These are phyloP conservation scores for Trifolium fragiferum DNA, from an alignment of 306 rosid genomes.

Conservation along the genomic window DNA sequence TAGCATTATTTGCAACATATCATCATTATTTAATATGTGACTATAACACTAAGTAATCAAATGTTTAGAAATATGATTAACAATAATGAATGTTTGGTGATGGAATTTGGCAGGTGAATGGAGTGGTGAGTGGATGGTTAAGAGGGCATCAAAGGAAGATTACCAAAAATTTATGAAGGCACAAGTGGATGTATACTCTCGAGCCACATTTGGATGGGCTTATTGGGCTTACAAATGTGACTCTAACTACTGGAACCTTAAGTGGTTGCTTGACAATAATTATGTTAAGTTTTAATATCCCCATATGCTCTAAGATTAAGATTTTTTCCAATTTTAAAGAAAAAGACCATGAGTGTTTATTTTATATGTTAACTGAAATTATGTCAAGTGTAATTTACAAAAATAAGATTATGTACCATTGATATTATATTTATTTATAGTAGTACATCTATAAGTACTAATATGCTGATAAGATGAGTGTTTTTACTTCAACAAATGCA, in stretches of 20 bases:
- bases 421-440: not conserved
- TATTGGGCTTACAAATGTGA: slow-evolving; percentile 66
- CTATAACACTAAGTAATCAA: not conserved
- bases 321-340: not conserved
- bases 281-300: slow-evolving; percentile 26
- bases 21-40: not conserved
- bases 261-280: slow-evolving; percentile 60
- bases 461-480: too few relatives aligned
- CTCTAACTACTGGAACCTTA: slow-evolving; percentile 52
- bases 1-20: too few relatives aligned
- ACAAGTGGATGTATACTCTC: slow-evolving; percentile 54
- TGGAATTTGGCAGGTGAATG: slow-evolving; percentile 60
- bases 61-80: too few relatives aligned
- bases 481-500: too few relatives aligned
- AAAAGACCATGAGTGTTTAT: not conserved
- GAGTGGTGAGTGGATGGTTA: slow-evolving; percentile 54
- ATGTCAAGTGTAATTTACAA: not conserved
- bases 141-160: slow-evolving; percentile 49
- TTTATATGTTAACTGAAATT: not conserved
- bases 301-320: not conserved
- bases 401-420: not conserved
- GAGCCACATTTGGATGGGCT: slow-evolving; percentile 70
- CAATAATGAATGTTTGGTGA: not conserved
- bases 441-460: not conserved
- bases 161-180: slow-evolving; percentile 44